These are phyloP conservation scores for Aspergillus pseudoglaucus DNA, from an alignment of 2,329 filamentous ascomycete species.

Conservation along the genomic window DNA sequence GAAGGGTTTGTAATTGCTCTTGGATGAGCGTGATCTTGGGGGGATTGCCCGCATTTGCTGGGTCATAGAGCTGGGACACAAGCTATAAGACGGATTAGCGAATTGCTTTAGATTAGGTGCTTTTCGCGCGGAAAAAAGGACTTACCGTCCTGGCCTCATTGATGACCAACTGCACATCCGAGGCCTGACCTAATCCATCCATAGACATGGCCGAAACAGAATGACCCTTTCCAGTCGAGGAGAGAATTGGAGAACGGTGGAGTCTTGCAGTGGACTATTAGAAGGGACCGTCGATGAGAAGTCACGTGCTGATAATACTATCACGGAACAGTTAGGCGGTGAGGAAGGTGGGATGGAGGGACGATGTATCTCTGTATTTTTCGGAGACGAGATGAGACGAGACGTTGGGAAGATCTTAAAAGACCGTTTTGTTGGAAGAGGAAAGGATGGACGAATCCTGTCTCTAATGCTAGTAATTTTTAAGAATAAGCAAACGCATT, in stretches of 20 bases:
- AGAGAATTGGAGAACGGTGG: not conserved
- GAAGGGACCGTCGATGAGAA: constrained; percentile 1
- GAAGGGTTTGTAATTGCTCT: constrained; percentile 68
- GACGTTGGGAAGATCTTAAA: not conserved
- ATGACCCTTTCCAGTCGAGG: not conserved
- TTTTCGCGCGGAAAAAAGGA: not conserved
- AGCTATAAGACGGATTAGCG: constrained; percentile 21
- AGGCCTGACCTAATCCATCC: constrained; percentile 15
- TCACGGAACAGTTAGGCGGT: constrained; percentile 11
- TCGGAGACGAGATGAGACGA: not conserved
- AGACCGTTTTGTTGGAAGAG: no score
- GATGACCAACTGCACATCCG: constrained; percentile 21
- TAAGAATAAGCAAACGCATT: no score
- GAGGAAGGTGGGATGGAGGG: constrained; percentile 10
- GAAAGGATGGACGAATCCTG: no score
- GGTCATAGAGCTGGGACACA: constrained; percentile 35
- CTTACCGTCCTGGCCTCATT: constrained; percentile 24
- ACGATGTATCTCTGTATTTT: not conserved
- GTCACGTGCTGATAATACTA: constrained; percentile 23
- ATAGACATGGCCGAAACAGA: constrained; percentile 21
- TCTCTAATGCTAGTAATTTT: no score
- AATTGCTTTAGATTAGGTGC: not conserved
- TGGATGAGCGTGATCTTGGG: constrained; percentile 52
- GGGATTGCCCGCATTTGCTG: constrained; percentile 40
- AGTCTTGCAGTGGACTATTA: not conserved